phyloP scores from a whole-genome alignment of 441 rosid genomes.

The Croton laevigatus region DNA sequence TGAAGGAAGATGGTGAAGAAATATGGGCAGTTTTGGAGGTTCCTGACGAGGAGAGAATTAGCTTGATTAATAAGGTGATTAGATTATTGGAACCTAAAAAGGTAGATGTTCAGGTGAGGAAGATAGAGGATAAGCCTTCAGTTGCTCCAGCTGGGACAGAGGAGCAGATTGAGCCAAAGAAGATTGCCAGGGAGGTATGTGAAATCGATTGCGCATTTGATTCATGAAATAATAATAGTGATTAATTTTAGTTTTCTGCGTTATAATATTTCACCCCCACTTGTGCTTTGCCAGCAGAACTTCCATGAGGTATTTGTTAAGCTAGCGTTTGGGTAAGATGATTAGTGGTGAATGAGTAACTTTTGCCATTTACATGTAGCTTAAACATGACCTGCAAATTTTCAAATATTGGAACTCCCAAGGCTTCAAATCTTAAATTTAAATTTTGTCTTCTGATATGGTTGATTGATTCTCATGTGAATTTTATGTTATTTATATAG shows the following conservation, averaged over 20 bases:
- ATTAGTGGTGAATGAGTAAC: not conserved
- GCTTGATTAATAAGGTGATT: conserved; percentile 44
- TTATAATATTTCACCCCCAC: not conserved
- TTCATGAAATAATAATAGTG: not conserved
- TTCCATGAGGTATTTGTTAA: not conserved
- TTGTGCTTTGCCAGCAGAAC: not conserved
- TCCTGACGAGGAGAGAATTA: conserved; percentile 44
- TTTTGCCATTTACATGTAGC: not conserved
- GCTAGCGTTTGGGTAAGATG: not conserved
- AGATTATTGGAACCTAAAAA: conserved; percentile 51
- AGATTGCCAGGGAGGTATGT: conserved; percentile 76
- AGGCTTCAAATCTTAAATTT: not conserved
- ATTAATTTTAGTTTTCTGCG: not conserved
- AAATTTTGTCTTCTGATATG: not conserved
- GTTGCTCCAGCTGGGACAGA: conserved; percentile 33
- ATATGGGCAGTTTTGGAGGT: conserved; percentile 77
- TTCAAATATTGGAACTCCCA: not conserved
- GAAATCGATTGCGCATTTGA: not conserved
- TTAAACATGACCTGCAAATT: not conserved
- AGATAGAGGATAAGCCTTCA: conserved; percentile 31
- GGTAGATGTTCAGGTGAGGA: conserved; percentile 25
- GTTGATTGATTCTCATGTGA: not conserved
- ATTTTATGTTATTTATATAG: not conserved
- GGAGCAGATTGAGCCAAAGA: conserved; percentile 46
- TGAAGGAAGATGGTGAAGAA: conserved; percentile 74